Conservation (phyloP, 257 asterid species). For the Penstemon davidsonii region DNA sequence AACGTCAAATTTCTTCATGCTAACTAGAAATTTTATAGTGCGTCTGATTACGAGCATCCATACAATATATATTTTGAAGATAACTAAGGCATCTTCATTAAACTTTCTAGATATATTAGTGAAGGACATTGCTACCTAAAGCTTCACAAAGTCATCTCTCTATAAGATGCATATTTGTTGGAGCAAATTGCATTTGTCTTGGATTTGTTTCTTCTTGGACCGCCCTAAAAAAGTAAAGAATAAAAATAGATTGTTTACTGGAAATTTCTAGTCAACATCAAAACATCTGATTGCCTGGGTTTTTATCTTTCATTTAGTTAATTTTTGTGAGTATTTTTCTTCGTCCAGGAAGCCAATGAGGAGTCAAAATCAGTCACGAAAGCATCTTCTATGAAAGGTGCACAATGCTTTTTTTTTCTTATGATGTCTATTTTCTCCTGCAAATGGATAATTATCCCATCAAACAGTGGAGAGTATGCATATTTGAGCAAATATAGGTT, state of each 20-base stretch:
- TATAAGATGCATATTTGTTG: background rate
- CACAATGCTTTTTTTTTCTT: constrained; percentile 4
- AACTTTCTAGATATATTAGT: too few relatives aligned
- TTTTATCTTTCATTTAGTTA: background rate
- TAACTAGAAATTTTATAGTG: too few relatives aligned
- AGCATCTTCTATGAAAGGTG: constrained; percentile 91
- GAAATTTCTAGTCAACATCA: background rate
- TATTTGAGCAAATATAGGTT: background rate
- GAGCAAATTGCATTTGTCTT: background rate
- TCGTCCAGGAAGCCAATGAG: constrained; percentile 72
- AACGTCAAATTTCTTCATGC: too few relatives aligned
- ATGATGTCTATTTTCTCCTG: background rate
- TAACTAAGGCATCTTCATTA: too few relatives aligned
- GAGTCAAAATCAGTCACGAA: constrained; percentile 82
- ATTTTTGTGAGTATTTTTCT: constrained; percentile 12
- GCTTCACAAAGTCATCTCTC: background rate
- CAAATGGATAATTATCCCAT: background rate
- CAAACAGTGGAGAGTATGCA: background rate
- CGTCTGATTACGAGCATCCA: too few relatives aligned
- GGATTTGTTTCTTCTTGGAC: background rate
- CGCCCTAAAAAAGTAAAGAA: background rate
- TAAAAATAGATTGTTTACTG: background rate
- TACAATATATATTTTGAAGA: too few relatives aligned
- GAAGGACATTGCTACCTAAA: background rate
- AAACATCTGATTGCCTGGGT: background rate